These are phyloP conservation scores for Domatiomyces globalis DNA, from an alignment of 2,329 filamentous ascomycete genomes.

Conservation along the genomic window DNA sequence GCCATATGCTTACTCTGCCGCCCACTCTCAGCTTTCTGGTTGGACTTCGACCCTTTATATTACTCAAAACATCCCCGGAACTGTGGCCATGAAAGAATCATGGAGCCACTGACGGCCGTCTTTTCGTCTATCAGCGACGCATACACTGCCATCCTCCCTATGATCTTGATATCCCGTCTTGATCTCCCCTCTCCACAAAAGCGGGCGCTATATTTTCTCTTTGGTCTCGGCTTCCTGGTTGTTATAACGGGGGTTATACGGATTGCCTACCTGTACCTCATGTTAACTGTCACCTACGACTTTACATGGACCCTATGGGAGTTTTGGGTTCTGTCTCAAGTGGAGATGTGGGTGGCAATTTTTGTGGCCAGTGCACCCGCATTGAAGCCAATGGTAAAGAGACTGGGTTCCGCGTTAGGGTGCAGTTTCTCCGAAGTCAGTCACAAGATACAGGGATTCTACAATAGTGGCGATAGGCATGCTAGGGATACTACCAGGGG, in stretches of 20 bases:
- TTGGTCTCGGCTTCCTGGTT: slow-evolving; percentile 15
- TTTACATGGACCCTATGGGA: slow-evolving; percentile 15
- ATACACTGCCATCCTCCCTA: slow-evolving; percentile 16
- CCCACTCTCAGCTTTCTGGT: slow-evolving; percentile 16
- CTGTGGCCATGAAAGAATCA: slow-evolving; percentile 10
- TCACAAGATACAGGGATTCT: too few relatives aligned
- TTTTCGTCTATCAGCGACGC: slow-evolving; percentile 16
- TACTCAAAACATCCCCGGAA: slow-evolving; percentile 5
- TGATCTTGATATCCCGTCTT: slow-evolving; percentile 13
- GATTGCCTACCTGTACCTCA: slow-evolving; percentile 9
- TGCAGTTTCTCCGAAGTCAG: too few relatives aligned
- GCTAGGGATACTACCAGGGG: too few relatives aligned
- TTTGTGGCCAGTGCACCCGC: slow-evolving; percentile 21
- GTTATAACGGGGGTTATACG: slow-evolving; percentile 13
- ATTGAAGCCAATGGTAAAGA: slow-evolving; percentile 19
- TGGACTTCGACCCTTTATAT: slow-evolving; percentile 12
- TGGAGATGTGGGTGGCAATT: slow-evolving; percentile 22
- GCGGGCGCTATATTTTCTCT: slow-evolving; percentile 13
- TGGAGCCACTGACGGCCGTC: slow-evolving; percentile 9
- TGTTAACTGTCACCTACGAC: slow-evolving; percentile 13
- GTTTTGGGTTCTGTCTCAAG: slow-evolving; percentile 19
- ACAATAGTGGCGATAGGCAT: too few relatives aligned
- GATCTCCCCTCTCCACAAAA: slow-evolving; percentile 14
- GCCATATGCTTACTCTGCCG: slow-evolving; percentile 10
- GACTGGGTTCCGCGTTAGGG: too few relatives aligned